Conservation (phyloP, 331 rosid species). For the Rhamnella rubrinervis region DNA sequence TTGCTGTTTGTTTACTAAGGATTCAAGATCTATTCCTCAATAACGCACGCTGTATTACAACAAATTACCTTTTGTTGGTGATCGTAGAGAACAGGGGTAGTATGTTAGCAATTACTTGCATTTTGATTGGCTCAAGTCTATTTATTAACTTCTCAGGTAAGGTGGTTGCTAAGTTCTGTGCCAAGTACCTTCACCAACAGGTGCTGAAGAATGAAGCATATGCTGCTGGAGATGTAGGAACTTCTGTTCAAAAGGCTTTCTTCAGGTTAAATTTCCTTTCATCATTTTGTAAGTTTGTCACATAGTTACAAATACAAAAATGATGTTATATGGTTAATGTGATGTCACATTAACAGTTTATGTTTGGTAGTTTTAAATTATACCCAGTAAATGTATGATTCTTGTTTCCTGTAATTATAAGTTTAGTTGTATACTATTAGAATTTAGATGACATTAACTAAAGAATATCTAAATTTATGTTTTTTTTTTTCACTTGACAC, state of each 20-base stretch:
- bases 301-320: no score
- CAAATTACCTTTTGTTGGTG: not conserved
- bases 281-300: not conserved
- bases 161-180: constrained; percentile 97
- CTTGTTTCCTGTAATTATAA: no score
- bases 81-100: not conserved
- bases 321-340: no score
- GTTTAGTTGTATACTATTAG: no score
- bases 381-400: no score
- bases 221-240: constrained; percentile 71
- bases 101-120: constrained; percentile 1
- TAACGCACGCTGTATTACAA: not conserved
- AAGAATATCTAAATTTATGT: no score
- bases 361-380: no score
- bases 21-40: not conserved
- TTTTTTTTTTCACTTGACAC: no score
- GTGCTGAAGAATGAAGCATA: constrained; percentile 74
- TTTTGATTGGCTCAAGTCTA: constrained; percentile 27
- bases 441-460: no score
- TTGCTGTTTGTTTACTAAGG: not conserved
- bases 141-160: constrained; percentile 58
- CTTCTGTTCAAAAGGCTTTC: constrained; percentile 74
- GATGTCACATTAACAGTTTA: no score
- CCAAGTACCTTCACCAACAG: constrained; percentile 87
- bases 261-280: constrained; percentile 55